Evolutionary conservation across 2,329 filamentous ascomycete species (phyloP).

Genomic region (Diaporthe ampelina): DNA sequence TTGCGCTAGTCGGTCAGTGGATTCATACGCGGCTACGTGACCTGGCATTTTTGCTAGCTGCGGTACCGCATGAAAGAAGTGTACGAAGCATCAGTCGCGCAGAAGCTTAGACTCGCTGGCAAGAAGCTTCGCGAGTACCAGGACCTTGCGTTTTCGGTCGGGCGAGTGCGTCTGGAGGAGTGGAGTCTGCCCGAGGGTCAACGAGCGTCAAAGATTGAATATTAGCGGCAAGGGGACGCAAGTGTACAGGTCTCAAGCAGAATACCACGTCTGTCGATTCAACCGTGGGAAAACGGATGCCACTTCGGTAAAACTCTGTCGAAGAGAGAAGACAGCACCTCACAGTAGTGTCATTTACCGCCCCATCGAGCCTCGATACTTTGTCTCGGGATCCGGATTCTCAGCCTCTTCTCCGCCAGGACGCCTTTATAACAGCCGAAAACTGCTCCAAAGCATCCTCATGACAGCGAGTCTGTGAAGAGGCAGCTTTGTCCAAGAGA

Average conservation of each 20-base stretch:
- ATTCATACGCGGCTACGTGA: too few species aligned
- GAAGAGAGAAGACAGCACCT: not conserved
- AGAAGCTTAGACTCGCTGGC: not conserved
- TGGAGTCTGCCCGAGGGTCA: not conserved
- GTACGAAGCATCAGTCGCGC: not conserved
- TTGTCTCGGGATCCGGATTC: too few species aligned
- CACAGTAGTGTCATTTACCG: not conserved
- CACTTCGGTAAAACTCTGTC: not conserved
- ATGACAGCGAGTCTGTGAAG: not conserved
- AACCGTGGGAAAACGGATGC: not conserved
- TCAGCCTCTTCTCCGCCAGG: too few species aligned
- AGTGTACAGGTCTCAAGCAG: not conserved
- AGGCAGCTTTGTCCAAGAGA: not conserved
- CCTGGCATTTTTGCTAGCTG: too few species aligned
- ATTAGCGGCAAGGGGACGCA: not conserved
- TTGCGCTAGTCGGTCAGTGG: too few species aligned
- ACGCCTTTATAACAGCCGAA: not conserved
- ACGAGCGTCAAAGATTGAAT: not conserved
- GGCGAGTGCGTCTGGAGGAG: not conserved
- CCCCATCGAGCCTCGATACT: not conserved
- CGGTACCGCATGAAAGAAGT: too few species aligned
- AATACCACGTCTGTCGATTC: not conserved
- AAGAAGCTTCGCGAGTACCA: not conserved
- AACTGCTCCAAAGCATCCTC: not conserved
- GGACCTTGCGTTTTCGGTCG: not conserved